These are phyloP conservation scores for Ophiostoma perfectum DNA, from an alignment of 2,329 filamentous ascomycete species.

Conservation along the genomic window DNA sequence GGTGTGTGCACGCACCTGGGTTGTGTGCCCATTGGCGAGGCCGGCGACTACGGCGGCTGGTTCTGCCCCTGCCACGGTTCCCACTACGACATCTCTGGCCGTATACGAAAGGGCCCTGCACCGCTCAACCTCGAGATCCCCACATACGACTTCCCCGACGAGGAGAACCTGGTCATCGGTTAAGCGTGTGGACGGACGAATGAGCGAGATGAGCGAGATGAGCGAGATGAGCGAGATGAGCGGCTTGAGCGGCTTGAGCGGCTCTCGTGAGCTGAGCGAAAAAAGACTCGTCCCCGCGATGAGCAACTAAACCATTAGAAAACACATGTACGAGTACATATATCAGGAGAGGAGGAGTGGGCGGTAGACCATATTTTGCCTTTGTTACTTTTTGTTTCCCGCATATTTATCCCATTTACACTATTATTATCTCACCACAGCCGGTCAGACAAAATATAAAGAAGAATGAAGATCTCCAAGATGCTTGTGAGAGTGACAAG, in stretches of 20 bases:
- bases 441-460: constrained; percentile 8
- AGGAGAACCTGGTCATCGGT: constrained; percentile 85
- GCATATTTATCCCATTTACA: constrained; percentile 12
- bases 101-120: constrained; percentile 94
- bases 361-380: constrained; percentile 10
- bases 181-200: constrained; percentile 44
- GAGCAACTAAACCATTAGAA: background rate
- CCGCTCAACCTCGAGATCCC: constrained; percentile 97
- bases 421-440: constrained; percentile 9
- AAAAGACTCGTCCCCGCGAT: too few relatives aligned
- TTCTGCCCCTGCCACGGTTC: constrained; percentile 99
- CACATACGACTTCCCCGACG: constrained; percentile 85
- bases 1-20: constrained; percentile 99
- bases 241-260: too few relatives aligned
- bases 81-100: constrained; percentile 99
- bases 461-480: background rate
- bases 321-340: constrained; percentile 9
- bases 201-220: too few relatives aligned
- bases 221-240: too few relatives aligned
- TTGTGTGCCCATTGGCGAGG: constrained; percentile 98
- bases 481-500: background rate
- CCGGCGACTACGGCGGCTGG: constrained; percentile 97
- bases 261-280: too few relatives aligned
- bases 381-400: constrained; percentile 1
- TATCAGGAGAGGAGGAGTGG: background rate